phyloP scores from a whole-genome alignment of 495 filamentous ascomycete species.

The Aspergillus leporis region DNA sequence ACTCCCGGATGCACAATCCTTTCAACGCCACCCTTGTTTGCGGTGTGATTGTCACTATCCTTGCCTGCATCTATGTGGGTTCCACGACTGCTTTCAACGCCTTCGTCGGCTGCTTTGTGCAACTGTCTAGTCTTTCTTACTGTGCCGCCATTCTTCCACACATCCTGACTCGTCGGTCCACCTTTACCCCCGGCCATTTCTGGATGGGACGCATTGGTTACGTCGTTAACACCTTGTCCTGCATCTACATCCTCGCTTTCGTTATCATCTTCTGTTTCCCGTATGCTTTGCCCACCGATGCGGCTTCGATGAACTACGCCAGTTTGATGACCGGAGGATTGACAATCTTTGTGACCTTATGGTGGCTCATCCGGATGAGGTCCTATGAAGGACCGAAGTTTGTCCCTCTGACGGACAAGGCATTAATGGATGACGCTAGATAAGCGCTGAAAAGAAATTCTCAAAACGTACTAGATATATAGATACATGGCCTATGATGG shows the following conservation, averaged over 20 bases:
- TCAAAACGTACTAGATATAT: not conserved
- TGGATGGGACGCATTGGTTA: slow-evolving; percentile 64
- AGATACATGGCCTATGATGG: not conserved
- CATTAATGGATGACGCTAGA: slow-evolving; percentile 26
- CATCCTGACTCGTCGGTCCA: slow-evolving; percentile 61
- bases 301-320: slow-evolving; percentile 69
- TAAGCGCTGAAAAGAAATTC: slow-evolving; percentile 12
- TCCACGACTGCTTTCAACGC: slow-evolving; percentile 72
- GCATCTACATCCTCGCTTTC: slow-evolving; percentile 69
- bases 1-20: slow-evolving; percentile 57
- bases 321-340: slow-evolving; percentile 64
- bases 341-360: slow-evolving; percentile 42
- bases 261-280: slow-evolving; percentile 80
- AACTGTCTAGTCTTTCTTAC: slow-evolving; percentile 72
- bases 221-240: slow-evolving; percentile 56
- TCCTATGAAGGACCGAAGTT: slow-evolving; percentile 40
- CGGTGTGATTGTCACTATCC: slow-evolving; percentile 58
- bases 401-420: slow-evolving; percentile 40
- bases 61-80: slow-evolving; percentile 77
- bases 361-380: slow-evolving; percentile 42
- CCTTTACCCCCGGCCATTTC: slow-evolving; percentile 68
- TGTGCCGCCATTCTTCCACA: slow-evolving; percentile 75
- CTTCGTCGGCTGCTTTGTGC: slow-evolving; percentile 70
- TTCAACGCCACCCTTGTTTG: slow-evolving; percentile 66
- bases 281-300: slow-evolving; percentile 54